Conservation (phyloP, 192 early-diverging fungal species). For the Linnemannia schmuckeri region DNA sequence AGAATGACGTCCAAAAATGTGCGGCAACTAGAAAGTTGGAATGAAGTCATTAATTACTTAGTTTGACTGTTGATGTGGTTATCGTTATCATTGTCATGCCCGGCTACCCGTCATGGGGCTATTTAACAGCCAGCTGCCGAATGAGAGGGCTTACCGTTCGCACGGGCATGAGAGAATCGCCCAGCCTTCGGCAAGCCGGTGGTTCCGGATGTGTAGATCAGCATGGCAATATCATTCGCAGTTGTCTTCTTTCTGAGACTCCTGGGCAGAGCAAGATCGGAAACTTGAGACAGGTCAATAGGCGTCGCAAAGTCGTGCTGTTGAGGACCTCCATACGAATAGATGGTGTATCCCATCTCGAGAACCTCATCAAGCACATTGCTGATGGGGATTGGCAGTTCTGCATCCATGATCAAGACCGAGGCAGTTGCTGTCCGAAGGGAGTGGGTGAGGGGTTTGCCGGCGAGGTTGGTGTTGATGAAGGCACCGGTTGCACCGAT, state of each 20-base stretch:
- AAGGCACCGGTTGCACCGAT: constrained; percentile 71
- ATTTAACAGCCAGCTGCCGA: neutral
- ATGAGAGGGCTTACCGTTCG: constrained; percentile 24
- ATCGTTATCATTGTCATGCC: neutral
- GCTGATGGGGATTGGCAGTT: constrained; percentile 34
- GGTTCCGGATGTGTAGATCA: constrained; percentile 71
- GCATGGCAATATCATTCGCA: constrained; percentile 54
- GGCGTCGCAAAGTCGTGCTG: constrained; percentile 58
- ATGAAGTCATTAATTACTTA: neutral
- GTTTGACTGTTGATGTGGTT: neutral
- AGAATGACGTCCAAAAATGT: constrained; percentile 48
- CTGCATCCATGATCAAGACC: constrained; percentile 47
- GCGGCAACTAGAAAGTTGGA: constrained; percentile 31
- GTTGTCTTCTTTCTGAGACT: constrained; percentile 25
- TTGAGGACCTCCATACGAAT: constrained; percentile 23
- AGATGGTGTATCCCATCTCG: constrained; percentile 36
- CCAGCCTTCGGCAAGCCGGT: constrained; percentile 75
- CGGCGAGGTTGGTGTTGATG: constrained; percentile 72
- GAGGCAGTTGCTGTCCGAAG: constrained; percentile 55
- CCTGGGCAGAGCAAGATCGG: constrained; percentile 42
- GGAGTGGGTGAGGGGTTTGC: constrained; percentile 60
- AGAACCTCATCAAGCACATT: constrained; percentile 38
- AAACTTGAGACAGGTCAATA: constrained; percentile 20
- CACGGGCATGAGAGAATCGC: constrained; percentile 59
- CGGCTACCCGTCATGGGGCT: neutral